phyloP scores from a whole-genome alignment of 441 rosid genomes.

The Erodium trifolium region DNA sequence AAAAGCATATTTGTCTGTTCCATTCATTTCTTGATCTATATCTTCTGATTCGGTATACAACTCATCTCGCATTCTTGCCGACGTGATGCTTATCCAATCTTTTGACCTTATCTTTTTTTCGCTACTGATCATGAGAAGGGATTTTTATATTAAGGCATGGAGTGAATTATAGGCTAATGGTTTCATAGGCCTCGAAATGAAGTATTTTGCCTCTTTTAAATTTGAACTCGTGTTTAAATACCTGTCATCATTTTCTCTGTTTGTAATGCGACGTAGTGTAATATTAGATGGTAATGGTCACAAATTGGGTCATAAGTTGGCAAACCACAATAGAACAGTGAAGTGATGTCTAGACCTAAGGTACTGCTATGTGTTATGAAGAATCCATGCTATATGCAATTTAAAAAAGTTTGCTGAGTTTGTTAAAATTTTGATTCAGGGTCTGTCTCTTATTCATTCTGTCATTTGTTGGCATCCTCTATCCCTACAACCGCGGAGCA shows the following conservation, averaged over 20 bases:
- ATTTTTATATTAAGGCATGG: not conserved
- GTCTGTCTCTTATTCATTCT: slow-evolving; percentile 40
- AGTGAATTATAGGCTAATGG: not conserved
- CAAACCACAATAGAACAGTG: not conserved
- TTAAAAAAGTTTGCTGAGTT: not conserved
- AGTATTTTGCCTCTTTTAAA: not conserved
- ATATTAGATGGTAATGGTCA: not conserved
- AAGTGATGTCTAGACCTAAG: not conserved
- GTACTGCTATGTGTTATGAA: not conserved
- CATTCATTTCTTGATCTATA: too few species aligned
- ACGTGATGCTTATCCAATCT: too few species aligned
- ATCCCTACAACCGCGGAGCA: slow-evolving; percentile 65
- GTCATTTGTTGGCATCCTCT: slow-evolving; percentile 53
- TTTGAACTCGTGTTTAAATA: not conserved
- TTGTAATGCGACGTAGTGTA: not conserved
- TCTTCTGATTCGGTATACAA: too few species aligned
- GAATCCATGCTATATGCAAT: not conserved
- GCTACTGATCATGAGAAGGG: not conserved
- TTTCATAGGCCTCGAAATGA: not conserved
- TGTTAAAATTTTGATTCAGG: slow-evolving; percentile 32
- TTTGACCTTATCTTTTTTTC: not conserved
- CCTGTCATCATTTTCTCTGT: too few species aligned
- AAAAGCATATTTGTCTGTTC: too few species aligned
- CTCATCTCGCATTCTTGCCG: too few species aligned
- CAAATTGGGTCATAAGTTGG: not conserved